Base-by-base conservation (phyloP, 108 stramenopile species). In the Skeletonema tropicum region DNA sequence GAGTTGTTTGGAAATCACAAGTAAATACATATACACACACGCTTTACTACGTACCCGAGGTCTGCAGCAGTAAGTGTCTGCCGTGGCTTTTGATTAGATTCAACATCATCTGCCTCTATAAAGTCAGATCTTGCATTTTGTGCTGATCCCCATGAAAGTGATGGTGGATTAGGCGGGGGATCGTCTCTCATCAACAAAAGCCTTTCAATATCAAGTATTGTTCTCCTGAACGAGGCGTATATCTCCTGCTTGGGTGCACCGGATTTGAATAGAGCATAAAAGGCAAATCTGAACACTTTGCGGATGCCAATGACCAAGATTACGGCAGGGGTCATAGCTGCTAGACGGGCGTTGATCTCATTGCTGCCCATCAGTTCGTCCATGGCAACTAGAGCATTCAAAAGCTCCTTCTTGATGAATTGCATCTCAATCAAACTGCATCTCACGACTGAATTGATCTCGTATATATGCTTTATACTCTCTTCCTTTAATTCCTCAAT, bases 401-500 rank as follows among this genome's bases (percentile, higher is more conserved):
- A 73, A 60, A 96, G 87, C 83, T 94, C 92, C 90, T 92, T 96
- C 75, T 94, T 96, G 66, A 96, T 87, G 74, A 91, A 94, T 72
- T 96, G 96, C 83, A 94, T 92, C 87, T 96, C 93, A 71, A 96
- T 96, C 49, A 96, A 85, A 39, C 88, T 88, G 90, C 93, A 85
- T 35, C 93, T 83, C 38, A 94, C 86, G 9, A 94, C 89, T 15
- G 87, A 85, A 66, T 91, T 89, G 19, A 93, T 75, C 21, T 93
- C 89, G 69, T 86, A 89, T 14, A 96, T 79, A 6, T 83, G 88
- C 67, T 92, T 94, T 78, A 96, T 93, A 55, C 82, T 78, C 63
- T 89, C 85, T 71, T 89, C 96, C 71, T 89, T 94, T 60, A 77
- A 72, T 35, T 85, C 60, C 70, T 96, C 96, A 46, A 96, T 83